Conservation (phyloP, 331 rosid species). For the Dryas integrifolia region DNA sequence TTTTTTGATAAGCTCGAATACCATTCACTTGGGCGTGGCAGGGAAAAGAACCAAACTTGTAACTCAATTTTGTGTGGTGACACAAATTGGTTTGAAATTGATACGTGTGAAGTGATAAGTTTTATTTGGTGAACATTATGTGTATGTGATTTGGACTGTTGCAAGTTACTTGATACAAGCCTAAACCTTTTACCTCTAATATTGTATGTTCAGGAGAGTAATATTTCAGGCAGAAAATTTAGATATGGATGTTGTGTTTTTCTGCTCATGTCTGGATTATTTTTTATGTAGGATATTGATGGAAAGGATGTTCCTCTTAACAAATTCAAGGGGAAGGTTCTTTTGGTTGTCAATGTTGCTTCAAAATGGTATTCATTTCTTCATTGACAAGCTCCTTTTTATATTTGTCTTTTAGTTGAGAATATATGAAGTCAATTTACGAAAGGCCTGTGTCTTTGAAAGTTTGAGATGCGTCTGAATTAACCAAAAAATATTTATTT, state of each 20-base stretch:
- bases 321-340: slow-evolving; percentile 90
- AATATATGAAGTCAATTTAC: background rate
- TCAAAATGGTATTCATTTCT: slow-evolving; percentile 68
- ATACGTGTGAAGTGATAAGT: background rate
- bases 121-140: background rate
- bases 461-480: slow-evolving; percentile 8
- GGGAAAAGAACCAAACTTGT: background rate
- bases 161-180: background rate
- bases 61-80: background rate
- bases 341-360: slow-evolving; percentile 93
- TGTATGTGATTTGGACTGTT: background rate
- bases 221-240: background rate
- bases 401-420: background rate
- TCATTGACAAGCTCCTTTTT: background rate
- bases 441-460: background rate
- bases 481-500: slow-evolving; percentile 27
- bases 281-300: slow-evolving; percentile 74
- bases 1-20: background rate
- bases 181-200: background rate
- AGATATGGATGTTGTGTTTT: background rate
- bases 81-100: background rate
- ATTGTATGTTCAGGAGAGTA: background rate
- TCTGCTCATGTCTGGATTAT: slow-evolving; percentile 4
- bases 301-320: slow-evolving; percentile 68
- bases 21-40: background rate